Conservation (phyloP, 805 yeast genomes). For the Metschnikowia lachancei region DNA sequence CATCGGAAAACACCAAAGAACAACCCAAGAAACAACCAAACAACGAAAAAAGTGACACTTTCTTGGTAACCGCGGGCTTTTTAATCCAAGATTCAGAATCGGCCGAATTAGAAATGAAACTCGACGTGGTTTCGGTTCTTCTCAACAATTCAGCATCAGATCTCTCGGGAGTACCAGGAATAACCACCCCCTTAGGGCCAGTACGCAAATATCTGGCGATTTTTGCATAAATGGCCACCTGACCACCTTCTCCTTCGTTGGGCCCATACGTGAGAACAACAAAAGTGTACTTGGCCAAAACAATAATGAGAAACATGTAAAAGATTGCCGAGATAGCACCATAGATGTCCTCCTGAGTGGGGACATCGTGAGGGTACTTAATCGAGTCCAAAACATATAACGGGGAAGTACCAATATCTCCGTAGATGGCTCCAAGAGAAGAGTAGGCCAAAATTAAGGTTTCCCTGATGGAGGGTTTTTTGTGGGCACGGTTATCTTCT, state of each 20-base stretch:
- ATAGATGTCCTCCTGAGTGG: slow-evolving; percentile 39
- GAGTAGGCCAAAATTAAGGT: slow-evolving; percentile 35
- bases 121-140: slow-evolving; percentile 39
- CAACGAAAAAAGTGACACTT: slow-evolving; percentile 34
- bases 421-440: slow-evolving; percentile 62
- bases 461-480: slow-evolving; percentile 2
- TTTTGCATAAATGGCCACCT: slow-evolving; percentile 60
- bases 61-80: slow-evolving; percentile 26
- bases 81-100: slow-evolving; percentile 20
- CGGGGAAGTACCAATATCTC: slow-evolving; percentile 64
- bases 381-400: slow-evolving; percentile 46
- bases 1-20: slow-evolving; percentile 56
- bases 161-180: slow-evolving; percentile 39
- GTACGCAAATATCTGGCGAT: slow-evolving; percentile 48
- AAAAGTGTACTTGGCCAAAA: slow-evolving; percentile 49
- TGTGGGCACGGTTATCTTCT: neutral
- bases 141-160: slow-evolving; percentile 28
- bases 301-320: slow-evolving; percentile 54
- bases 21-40: slow-evolving; percentile 52
- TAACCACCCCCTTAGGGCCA: slow-evolving; percentile 45
- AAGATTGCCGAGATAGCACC: slow-evolving; percentile 55
- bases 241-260: slow-evolving; percentile 62
- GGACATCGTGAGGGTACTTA: slow-evolving; percentile 26
- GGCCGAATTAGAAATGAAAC: slow-evolving; percentile 22
- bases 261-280: slow-evolving; percentile 52